Conservation (phyloP, 139 green algal species). For the Cymbomonas tetramitiformis region DNA sequence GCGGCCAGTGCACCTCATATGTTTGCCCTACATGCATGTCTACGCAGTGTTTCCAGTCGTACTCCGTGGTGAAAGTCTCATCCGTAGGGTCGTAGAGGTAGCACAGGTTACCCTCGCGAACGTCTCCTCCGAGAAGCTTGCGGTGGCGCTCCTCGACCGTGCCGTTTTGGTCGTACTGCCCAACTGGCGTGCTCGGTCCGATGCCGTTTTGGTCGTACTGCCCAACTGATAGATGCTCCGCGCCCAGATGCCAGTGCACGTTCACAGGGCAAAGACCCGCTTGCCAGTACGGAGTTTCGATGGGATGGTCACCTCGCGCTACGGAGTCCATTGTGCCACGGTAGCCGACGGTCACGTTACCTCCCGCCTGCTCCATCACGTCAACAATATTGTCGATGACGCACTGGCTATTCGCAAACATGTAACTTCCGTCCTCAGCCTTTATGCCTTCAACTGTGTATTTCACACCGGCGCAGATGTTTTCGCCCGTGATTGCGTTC, state of each 20-base stretch:
- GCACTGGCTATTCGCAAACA: no score
- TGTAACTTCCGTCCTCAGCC: no score
- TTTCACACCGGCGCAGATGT: no score
- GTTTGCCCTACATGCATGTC: constrained; percentile 12
- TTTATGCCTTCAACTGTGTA: no score
- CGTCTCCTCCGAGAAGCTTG: not conserved
- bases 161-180: no score
- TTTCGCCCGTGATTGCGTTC: no score
- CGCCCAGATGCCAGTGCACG: constrained; percentile 19
- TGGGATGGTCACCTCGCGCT: not conserved
- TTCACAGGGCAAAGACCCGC: constrained; percentile 8
- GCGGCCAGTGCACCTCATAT: constrained; percentile 19
- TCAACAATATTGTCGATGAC: not conserved
- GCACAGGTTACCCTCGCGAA: constrained; percentile 6
- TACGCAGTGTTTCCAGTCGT: constrained; percentile 18
- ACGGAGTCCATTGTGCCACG: no score
- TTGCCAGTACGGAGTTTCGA: not conserved
- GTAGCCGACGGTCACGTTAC: constrained; percentile 15
- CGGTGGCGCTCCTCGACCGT: no score
- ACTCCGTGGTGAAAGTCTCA: not conserved
- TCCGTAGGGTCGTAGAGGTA: not conserved
- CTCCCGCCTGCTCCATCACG: constrained; percentile 17
- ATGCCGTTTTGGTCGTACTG: constrained; percentile 12
- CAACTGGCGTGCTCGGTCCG: not conserved
- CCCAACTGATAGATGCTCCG: constrained; percentile 11